A percentile compares a stretch with the other conserved stretches of the same genome.
phyloP scores from a whole-genome alignment of 2,329 filamentous ascomycete genomes.

The Aureobasidium sp. region DNA sequence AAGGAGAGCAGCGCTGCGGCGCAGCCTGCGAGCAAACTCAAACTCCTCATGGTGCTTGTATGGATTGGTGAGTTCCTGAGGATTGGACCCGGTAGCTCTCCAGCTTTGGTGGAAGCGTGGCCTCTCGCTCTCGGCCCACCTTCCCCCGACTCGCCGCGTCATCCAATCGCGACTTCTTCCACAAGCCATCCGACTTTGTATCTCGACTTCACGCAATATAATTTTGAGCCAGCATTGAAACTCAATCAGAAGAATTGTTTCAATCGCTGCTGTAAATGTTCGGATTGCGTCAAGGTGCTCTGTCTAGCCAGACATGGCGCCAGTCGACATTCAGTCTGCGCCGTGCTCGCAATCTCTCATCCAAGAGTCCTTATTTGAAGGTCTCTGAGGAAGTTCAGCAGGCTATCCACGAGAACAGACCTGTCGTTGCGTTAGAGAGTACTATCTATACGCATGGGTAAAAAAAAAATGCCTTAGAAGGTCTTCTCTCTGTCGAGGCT shows the following conservation, averaged over 20 bases:
- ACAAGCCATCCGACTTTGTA: background rate
- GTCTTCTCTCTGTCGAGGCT: too few relatives aligned
- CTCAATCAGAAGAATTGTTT: background rate
- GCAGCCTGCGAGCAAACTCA: constrained; percentile 30
- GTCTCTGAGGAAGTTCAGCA: constrained; percentile 76
- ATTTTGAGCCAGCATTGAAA: background rate
- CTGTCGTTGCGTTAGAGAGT: constrained; percentile 86
- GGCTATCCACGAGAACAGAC: constrained; percentile 63
- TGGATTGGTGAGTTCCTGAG: background rate
- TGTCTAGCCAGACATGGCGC: background rate
- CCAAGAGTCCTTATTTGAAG: constrained; percentile 44
- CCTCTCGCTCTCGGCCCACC: constrained; percentile 14
- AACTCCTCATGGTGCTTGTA: constrained; percentile 31
- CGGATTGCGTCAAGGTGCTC: background rate
- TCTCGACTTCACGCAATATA: background rate
- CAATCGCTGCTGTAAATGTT: constrained; percentile 7
- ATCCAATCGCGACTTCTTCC: constrained; percentile 1
- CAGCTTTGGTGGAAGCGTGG: constrained; percentile 13
- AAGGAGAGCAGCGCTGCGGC: constrained; percentile 50
- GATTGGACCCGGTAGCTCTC: background rate
- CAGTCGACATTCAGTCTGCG: background rate
- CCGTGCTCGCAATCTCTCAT: background rate
- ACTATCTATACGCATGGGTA: constrained; percentile 97
- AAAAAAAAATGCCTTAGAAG: too few relatives aligned
- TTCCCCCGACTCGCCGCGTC: constrained; percentile 11